phyloP scores from a whole-genome alignment of 305 asterid species.

The Fraxinus latifolia region DNA sequence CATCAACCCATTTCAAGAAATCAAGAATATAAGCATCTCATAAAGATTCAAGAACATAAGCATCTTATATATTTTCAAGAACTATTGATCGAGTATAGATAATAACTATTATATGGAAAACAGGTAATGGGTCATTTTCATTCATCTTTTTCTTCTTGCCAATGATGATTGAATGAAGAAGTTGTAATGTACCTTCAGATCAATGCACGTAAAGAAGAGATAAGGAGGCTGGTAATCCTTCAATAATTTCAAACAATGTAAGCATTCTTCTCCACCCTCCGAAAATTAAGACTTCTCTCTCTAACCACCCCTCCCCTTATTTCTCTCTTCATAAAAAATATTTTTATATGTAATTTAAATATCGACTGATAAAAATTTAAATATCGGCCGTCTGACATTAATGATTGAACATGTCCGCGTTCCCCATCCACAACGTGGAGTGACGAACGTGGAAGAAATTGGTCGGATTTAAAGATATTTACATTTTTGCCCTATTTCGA shows the following conservation, averaged over 20 bases:
- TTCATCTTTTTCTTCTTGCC: background rate
- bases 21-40: background rate
- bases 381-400: slow-evolving; percentile 29
- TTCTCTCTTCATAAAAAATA: slow-evolving; percentile 26
- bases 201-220: slow-evolving; percentile 55
- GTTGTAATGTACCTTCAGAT: slow-evolving; percentile 55
- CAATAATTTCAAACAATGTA: slow-evolving; percentile 50
- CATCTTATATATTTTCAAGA: background rate
- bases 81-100: background rate
- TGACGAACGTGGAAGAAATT: background rate
- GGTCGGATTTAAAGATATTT: background rate
- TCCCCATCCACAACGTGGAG: slow-evolving; percentile 16
- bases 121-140: background rate
- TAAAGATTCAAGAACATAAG: slow-evolving; percentile 7
- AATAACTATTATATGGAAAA: background rate
- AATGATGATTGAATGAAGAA: background rate
- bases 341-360: background rate
- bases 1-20: background rate
- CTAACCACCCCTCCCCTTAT: slow-evolving; percentile 34
- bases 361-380: slow-evolving; percentile 1
- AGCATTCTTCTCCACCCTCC: slow-evolving; percentile 6
- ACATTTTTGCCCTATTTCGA: background rate
- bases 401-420: slow-evolving; percentile 33
- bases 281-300: slow-evolving; percentile 7
- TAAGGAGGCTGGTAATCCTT: slow-evolving; percentile 50